Base-by-base conservation (phyloP, 2,329 filamentous ascomycete species). In the Nemania diffusa region DNA sequence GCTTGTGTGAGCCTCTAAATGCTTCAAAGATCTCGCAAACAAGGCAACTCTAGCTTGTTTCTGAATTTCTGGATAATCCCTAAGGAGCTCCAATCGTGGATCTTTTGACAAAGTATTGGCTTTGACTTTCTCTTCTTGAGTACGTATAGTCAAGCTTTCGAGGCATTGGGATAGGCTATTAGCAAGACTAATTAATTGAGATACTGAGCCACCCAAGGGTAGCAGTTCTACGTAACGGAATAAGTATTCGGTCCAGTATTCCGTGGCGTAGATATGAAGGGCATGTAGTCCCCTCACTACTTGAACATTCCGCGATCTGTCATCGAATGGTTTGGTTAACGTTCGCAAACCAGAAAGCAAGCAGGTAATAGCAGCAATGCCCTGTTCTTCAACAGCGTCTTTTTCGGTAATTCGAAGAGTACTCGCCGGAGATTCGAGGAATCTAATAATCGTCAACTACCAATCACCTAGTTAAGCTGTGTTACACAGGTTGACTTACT, bases 181-280 rank as follows among this genome's bases (percentile, higher is more conserved):
- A 1, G 46, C 57, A 9, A 60, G 57, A 1, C 40, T 22, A 1
- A 51, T 27, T 15, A 60, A 7, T 27, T 37, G 24, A 1, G 57
- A 51, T n/a, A 15, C n/a, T 9, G 17, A 27, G 20, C 2, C 1
- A 51, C 15, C 3, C 8, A 8, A 20, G 9, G 27, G 17, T 42
- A n/a, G 11, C 2, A 37, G 20, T 22, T 60, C 32, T 17, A 60
- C 15, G 7, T 26, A 51, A 3, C 57, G 32, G n/a, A 50, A 3
- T 29, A 60, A 17, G 15, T 42, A 60, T 9, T 60, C 44, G 1
- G 46, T 42, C 57, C 57, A 60, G 24, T 60, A 60, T 29, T 60
- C 46, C n/a, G 44, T 60, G 2, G 44, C 44, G 26, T 60, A 60
- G 7, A 60, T 60, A 37, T 60, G 57, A 51, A 60, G 57, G 8